Evolutionary conservation across 345 rosid genomes (phyloP), one percentile per base, ranked within the genome.

Genomic region (Salix exigua): DNA sequence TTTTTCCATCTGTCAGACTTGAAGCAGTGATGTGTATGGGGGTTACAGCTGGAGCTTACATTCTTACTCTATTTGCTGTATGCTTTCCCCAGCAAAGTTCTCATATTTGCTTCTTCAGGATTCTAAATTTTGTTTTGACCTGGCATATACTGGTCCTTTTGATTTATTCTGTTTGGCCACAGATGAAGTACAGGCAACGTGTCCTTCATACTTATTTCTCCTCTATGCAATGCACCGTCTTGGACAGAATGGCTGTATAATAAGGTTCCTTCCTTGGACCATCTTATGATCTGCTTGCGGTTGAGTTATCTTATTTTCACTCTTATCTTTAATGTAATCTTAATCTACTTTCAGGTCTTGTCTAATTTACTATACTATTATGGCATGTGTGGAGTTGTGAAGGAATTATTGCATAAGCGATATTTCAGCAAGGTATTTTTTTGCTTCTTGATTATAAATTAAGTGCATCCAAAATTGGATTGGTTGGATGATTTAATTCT

Each of bases 1-100:
- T 72, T 77, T 75, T 51, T 48, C 26, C 7, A 33, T 46, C 68
- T 70, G 67, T 30, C 86, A 96, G 98, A 80, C 97, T 96, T 72
- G 97, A 94, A 80, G 86, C 93, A 71, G 99, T 96, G 37, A 94
- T 94, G 98, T 96, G 99, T 77, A 87, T 96, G 97, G 99, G 99
- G 71, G 98, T 94, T 77, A 91, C 96, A 61, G 97, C 97, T 38
- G 99, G 99, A 84, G 99, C 99, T 25, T 94, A 96, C 82, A 81
- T 94, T 84, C 91, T 96, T 77, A 90, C 98, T 55, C 77, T 92
- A 44, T 96, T 96, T 84, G 97, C 99, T 71, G 99, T 96, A 84
- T 85, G 97, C 77, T 76, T 77, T 73, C 35, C 76, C 71, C 72
- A 40, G 66, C 60, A 50, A 78, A 10, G 18, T 50, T 21, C 53